These are phyloP conservation scores for Beauveria scarabaeidicola DNA, from an alignment of 2,329 filamentous ascomycete genomes.

Conservation along the genomic window DNA sequence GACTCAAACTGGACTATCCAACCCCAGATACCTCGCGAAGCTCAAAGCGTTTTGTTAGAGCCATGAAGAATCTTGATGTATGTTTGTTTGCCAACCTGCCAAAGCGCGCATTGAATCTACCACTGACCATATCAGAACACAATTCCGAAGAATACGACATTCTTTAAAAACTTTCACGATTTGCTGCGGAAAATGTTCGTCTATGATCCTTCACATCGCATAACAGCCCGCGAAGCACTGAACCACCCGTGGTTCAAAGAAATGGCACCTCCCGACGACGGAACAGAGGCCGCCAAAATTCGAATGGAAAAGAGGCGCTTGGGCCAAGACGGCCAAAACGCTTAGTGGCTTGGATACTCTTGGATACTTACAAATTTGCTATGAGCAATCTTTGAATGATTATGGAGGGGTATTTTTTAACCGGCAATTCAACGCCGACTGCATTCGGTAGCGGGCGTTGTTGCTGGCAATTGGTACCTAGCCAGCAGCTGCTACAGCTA, in stretches of 20 bases:
- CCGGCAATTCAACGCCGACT: not conserved
- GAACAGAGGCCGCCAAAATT: slow-evolving; percentile 59
- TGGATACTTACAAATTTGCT: not conserved
- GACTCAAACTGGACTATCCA: slow-evolving; percentile 57
- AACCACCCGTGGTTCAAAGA: slow-evolving; percentile 63
- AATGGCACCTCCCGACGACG: slow-evolving; percentile 53
- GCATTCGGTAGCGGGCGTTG: not conserved
- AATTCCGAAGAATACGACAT: slow-evolving; percentile 50
- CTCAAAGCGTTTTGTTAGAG: slow-evolving; percentile 58
- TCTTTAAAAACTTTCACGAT: slow-evolving; percentile 55
- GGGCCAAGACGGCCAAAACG: slow-evolving; percentile 5
- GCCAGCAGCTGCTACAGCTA: not conserved
- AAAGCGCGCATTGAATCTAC: not conserved
- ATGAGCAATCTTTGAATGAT: not conserved
- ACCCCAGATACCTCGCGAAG: slow-evolving; percentile 54
- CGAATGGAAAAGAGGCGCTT: slow-evolving; percentile 41
- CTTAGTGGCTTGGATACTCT: slow-evolving; percentile 19
- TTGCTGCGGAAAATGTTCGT: slow-evolving; percentile 59
- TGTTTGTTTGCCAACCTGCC: slow-evolving; percentile 16
- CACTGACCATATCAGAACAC: slow-evolving; percentile 43
- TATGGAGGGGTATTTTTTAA: not conserved
- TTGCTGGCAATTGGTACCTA: not conserved
- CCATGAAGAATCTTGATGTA: slow-evolving; percentile 61
- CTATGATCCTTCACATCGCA: slow-evolving; percentile 56
- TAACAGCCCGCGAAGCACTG: slow-evolving; percentile 57